phyloP scores from a whole-genome alignment of 305 asterid genomes.

The Fraxinus xanthoxyloides region DNA sequence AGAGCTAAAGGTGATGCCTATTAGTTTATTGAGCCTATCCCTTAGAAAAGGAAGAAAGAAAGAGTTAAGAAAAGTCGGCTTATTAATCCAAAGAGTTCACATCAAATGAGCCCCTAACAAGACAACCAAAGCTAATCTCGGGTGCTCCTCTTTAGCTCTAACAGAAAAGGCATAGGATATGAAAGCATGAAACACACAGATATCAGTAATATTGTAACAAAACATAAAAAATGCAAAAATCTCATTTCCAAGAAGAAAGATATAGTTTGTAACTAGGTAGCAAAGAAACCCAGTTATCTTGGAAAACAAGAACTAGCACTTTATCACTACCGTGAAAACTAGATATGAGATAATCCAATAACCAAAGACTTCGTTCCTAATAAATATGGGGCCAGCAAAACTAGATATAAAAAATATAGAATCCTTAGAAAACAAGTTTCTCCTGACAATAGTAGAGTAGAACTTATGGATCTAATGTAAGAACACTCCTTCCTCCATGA shows the following conservation, averaged over 20 bases:
- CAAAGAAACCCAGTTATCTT: slow-evolving; percentile 10
- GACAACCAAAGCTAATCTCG: neutral
- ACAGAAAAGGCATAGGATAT: neutral
- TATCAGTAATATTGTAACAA: neutral
- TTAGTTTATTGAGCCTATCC: neutral
- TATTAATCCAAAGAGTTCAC: neutral
- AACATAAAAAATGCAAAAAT: neutral
- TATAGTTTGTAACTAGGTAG: neutral
- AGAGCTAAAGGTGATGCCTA: neutral
- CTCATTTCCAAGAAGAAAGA: neutral
- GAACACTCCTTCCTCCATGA: neutral
- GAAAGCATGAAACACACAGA: neutral
- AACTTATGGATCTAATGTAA: neutral
- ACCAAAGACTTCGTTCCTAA: neutral
- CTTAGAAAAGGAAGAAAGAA: neutral
- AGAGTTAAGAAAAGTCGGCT: neutral
- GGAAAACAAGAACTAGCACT: slow-evolving; percentile 5
- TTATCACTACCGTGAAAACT: neutral
- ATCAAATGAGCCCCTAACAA: neutral
- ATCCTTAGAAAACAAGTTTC: neutral
- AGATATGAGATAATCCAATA: neutral
- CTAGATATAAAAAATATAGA: neutral
- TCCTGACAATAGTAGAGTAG: slow-evolving; percentile 6
- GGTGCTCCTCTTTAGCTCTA: neutral
- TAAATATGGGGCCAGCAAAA: neutral